Evolutionary conservation across 225 moss, liverwort and hornwort genomes (phyloP).

Genomic region (Lunularia cruciata): DNA sequence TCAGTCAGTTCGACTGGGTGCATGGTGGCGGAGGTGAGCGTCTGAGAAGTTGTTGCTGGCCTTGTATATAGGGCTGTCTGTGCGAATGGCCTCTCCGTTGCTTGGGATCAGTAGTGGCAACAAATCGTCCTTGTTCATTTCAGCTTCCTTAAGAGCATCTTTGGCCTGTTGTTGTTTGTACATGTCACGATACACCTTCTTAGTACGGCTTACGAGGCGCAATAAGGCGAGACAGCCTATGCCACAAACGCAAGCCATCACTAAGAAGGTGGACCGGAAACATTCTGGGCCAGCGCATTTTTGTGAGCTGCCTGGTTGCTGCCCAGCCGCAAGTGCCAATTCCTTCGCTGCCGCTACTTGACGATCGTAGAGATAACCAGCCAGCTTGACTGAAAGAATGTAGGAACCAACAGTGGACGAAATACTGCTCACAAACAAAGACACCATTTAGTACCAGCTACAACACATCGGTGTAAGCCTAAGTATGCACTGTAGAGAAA

Average conservation of each 20-base stretch:
- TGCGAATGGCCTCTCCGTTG: constrained; percentile 39
- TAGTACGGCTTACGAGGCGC: constrained; percentile 69
- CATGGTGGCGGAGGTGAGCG: constrained; percentile 67
- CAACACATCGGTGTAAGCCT: too few species aligned
- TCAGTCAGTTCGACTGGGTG: constrained; percentile 41
- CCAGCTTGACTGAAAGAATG: constrained; percentile 90
- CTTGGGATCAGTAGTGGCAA: constrained; percentile 32
- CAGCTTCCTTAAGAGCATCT: constrained; percentile 38
- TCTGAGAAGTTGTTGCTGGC: constrained; percentile 46
- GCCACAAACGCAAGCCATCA: constrained; percentile 88
- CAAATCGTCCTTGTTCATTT: constrained; percentile 40
- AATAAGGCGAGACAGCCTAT: constrained; percentile 73
- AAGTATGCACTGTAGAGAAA: too few species aligned
- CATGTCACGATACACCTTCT: constrained; percentile 79
- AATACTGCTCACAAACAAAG: constrained; percentile 52
- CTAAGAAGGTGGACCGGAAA: constrained; percentile 89
- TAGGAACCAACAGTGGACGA: constrained; percentile 91
- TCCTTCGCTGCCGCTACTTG: constrained; percentile 74
- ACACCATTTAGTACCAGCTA: too few species aligned
- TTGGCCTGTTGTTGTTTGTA: constrained; percentile 74
- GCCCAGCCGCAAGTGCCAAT: constrained; percentile 56
- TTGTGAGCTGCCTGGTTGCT: constrained; percentile 51
- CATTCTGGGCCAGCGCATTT: constrained; percentile 91
- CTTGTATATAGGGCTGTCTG: constrained; percentile 59
- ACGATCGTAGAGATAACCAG: constrained; percentile 85